Base-by-base conservation (phyloP, 768 basidiomycete genomes). In the Baorangia bicolor region DNA sequence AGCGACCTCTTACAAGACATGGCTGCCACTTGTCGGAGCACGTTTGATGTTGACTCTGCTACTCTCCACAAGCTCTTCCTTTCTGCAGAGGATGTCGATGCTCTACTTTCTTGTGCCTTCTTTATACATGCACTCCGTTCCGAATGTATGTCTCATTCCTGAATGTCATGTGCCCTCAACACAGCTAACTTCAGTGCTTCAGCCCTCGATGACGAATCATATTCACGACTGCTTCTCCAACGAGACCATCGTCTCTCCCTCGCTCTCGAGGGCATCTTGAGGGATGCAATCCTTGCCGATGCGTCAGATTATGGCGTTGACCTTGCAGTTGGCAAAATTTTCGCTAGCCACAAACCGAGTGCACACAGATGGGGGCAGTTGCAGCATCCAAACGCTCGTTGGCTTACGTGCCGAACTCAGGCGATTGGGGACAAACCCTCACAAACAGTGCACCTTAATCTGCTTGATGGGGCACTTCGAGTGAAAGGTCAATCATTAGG, bases 231-330 rank as follows among this genome's bases (percentile, higher is more conserved):
- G 3, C 44, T 64, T 16, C 41, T 64, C 14, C 44, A 61, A 16
- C 61, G 69, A 8, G 63, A 73, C 35, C 25, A 51, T n/a, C 63
- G 67, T 30, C 45, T 71, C 9, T 59, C 68, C 7, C 49, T 59
- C 13, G 38, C 41, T 13, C 20, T 73, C 12, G 63, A 71, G 45
- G 28, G 38, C 0, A 13, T 52, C 4, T 13, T 61, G 35, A 31
- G 39, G 2, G 23, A 41, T 31, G 20, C 8, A 2, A 58, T 55
- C 7, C 25, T 52, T 0, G 31, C 42, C 0, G 50, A 56, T 23
- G 13, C 18, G 1, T 40, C 50, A 18, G 35, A 51, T 40, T 43
- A 52, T 4, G 58, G 61, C 2, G 21, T 65, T 8, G 64, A 65
- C 39, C 44, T 39, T 9, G 64, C 64, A 2, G 21, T 63, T 9